Conservation (phyloP, 139 green algal species). For the Chlamydomonas sp. region DNA sequence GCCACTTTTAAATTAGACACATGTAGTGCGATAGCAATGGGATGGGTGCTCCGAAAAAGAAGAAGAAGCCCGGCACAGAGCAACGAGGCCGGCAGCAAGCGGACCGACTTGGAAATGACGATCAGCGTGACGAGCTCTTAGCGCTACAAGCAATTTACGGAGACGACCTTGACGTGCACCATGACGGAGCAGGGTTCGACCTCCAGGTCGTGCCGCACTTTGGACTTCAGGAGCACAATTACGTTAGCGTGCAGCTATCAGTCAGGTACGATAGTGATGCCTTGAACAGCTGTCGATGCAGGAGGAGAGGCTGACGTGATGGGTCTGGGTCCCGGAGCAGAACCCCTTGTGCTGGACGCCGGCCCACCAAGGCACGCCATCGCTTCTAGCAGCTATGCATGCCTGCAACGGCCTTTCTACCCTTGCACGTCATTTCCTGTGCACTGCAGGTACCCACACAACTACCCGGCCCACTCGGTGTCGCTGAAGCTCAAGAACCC, state of each 20-base stretch:
- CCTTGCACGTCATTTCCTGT: too few species aligned
- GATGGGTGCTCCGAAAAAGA: neutral
- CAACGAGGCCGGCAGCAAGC: neutral
- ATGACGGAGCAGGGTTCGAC: conserved; percentile 56
- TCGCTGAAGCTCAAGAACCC: conserved; percentile 31
- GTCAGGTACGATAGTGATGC: neutral
- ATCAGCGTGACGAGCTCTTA: conserved; percentile 52
- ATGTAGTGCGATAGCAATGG: too few species aligned
- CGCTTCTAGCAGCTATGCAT: neutral
- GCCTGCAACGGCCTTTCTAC: too few species aligned
- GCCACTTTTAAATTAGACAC: too few species aligned
- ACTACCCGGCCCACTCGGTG: conserved; percentile 29
- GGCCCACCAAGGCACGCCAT: neutral
- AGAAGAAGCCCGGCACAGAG: neutral
- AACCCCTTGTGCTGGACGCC: too few species aligned
- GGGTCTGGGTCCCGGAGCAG: too few species aligned
- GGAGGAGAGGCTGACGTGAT: too few species aligned
- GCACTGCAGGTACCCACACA: conserved; percentile 23
- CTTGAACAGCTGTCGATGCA: too few species aligned
- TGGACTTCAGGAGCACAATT: conserved; percentile 59
- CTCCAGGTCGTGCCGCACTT: conserved; percentile 74
- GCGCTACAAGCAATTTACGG: conserved; percentile 50
- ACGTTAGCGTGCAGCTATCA: conserved; percentile 46
- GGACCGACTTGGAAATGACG: conserved; percentile 13
- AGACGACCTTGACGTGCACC: conserved; percentile 28